A percentile compares a stretch with the other conserved stretches of the same genome.
These are phyloP conservation scores for Forsythia suspensa DNA, from an alignment of 257 asterid genomes.

Conservation along the genomic window DNA sequence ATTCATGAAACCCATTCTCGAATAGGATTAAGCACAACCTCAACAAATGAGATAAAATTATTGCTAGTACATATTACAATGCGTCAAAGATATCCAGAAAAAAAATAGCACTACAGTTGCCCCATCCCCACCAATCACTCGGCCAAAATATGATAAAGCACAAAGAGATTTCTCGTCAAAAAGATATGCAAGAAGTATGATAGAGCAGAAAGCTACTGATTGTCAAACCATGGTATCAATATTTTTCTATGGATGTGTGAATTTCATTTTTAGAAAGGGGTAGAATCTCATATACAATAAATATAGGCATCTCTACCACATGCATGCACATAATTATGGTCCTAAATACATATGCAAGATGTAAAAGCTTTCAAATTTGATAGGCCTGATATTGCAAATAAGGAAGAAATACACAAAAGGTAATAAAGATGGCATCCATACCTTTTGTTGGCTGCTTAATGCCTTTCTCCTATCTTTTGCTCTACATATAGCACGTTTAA, in stretches of 20 bases:
- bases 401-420: constrained; percentile 13
- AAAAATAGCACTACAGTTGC: background rate
- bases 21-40: background rate
- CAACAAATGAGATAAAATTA: background rate
- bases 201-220: background rate
- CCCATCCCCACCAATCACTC: background rate
- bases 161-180: background rate
- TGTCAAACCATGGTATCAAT: background rate
- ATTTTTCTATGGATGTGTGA: background rate
- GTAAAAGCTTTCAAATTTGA: background rate
- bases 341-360: background rate
- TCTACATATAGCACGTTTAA: constrained; percentile 77
- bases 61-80: background rate
- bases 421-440: constrained; percentile 25
- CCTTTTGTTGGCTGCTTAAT: constrained; percentile 53
- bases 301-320: background rate
- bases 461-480: constrained; percentile 79
- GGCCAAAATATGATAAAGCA: background rate
- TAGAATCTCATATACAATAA: background rate
- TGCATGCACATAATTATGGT: background rate
- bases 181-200: background rate
- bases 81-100: background rate
- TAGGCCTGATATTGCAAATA: background rate
- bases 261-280: background rate
- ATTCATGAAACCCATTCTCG: background rate